Evolutionary conservation across 306 rosid genomes (phyloP).

Genomic region (Gynostemma pentaphyllum): DNA sequence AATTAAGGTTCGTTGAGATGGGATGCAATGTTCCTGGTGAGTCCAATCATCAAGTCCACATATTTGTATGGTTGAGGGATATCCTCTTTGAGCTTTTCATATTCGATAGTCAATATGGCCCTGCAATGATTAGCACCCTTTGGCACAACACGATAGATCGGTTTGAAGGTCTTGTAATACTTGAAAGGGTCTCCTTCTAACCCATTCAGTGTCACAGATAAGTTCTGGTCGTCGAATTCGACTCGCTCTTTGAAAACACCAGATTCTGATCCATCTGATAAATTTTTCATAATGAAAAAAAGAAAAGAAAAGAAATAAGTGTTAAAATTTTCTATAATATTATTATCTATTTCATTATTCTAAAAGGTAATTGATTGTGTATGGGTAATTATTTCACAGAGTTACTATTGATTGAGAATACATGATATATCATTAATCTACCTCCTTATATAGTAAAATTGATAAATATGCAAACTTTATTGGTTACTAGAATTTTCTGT

Average conservation of each 20-base stretch:
- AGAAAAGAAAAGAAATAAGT: no score
- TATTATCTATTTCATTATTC: not conserved
- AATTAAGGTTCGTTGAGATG: no score
- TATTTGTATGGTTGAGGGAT: slow-evolving; percentile 10
- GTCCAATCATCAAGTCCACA: not conserved
- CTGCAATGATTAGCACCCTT: not conserved
- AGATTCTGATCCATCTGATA: not conserved
- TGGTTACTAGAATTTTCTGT: no score
- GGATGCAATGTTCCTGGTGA: slow-evolving; percentile 11
- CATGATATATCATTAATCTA: no score
- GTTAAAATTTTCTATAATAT: not conserved
- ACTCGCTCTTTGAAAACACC: slow-evolving; percentile 14
- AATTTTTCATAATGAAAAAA: no score
- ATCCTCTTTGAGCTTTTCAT: slow-evolving; percentile 3
- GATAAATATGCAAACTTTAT: no score
- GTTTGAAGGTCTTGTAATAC: not conserved
- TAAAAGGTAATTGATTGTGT: not conserved
- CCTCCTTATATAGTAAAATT: no score
- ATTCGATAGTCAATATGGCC: slow-evolving; percentile 6
- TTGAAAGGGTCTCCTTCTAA: slow-evolving; percentile 6
- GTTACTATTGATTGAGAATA: no score
- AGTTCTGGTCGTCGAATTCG: slow-evolving; percentile 13
- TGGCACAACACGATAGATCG: not conserved
- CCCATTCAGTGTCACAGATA: not conserved
- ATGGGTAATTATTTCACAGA: no score